A percentile compares a stretch with the other conserved stretches of the same genome.
These are phyloP conservation scores for Panicum virgatum DNA, from an alignment of 202 grass and related monocot genomes.

Conservation along the genomic window DNA sequence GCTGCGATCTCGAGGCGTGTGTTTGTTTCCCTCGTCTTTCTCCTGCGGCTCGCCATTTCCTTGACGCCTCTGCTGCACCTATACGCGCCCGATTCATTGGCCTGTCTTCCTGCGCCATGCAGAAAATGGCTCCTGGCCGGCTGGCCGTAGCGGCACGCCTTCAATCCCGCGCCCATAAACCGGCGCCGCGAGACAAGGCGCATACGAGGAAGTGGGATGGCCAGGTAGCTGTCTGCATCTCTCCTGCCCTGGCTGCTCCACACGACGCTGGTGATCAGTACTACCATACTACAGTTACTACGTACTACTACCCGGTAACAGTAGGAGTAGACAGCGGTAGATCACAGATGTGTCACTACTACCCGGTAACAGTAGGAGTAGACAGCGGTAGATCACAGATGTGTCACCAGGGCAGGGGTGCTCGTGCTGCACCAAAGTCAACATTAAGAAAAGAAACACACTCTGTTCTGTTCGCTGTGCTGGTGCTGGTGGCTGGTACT, in stretches of 20 bases:
- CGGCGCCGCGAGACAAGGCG: not conserved
- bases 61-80: not conserved
- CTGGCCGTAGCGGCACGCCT: not conserved
- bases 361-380: not conserved
- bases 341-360: too few relatives aligned
- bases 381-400: not conserved
- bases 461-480: too few relatives aligned
- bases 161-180: not conserved
- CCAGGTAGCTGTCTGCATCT: not conserved
- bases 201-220: not conserved
- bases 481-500: too few relatives aligned
- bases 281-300: too few relatives aligned
- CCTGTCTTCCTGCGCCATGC: not conserved
- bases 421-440: constrained; percentile 10
- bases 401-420: too few relatives aligned
- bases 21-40: not conserved
- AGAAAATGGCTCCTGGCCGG: not conserved
- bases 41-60: not conserved
- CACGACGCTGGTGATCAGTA: not conserved
- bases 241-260: not conserved
- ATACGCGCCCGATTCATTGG: too few relatives aligned
- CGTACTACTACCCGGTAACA: not conserved
- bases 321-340: not conserved
- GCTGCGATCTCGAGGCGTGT: not conserved
- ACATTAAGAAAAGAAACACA: not conserved